Base-by-base conservation (phyloP, 2,329 filamentous ascomycete species). In the Akanthomyces lecanii region DNA sequence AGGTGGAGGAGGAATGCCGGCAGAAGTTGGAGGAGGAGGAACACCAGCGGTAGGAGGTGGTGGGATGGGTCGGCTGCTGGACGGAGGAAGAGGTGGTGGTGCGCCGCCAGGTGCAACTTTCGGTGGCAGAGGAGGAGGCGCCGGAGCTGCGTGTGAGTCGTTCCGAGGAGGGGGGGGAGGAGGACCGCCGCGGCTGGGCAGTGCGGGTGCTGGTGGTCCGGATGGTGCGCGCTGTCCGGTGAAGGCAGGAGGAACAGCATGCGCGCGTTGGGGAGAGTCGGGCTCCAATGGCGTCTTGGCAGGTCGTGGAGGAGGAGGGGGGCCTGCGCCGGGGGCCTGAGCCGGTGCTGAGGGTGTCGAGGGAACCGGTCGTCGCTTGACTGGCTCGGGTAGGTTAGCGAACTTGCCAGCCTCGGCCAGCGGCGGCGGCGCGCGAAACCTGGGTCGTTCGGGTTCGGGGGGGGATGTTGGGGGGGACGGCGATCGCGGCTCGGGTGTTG, bases 341-440 rank as follows among this genome's bases (percentile, higher is more conserved):
- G 71, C 64, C n/a, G 70, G 64, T 44, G 71, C 66, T 10, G 67
- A 65, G 33, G 70, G 65, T 44, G 71, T 65, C n/a, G 66, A 66
- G 30, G 72, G 69, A 47, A 69, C 70, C 16, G 70, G 67, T 33
- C 71, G 68, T 21, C 58, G 58, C 30, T 73, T 64, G 12, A 63
- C 61, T 5, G 62, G 55, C 38, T 62, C 56, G 75, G 71, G 79
- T 69, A 74, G 83, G 76, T 88, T 82, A 4, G 89, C 92, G 72
- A 86, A 95, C 75, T 91, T 96, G 44, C 95, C 95, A 63, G 95
- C 95, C 74, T 97, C 93, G 62, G 91, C 86, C 64, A 98, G 77
- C 2, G 94, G 91, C 40, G 95, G 95, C 52, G 95, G 95, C 10
- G 91, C 94, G 67, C 87, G 84, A 78, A 96, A 98, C 69, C 82